Percentiles rank a stretch among this genome's conserved stretches.
Conservation (phyloP, 2,329 filamentous ascomycete genomes). For the Penicillium sp. region DNA sequence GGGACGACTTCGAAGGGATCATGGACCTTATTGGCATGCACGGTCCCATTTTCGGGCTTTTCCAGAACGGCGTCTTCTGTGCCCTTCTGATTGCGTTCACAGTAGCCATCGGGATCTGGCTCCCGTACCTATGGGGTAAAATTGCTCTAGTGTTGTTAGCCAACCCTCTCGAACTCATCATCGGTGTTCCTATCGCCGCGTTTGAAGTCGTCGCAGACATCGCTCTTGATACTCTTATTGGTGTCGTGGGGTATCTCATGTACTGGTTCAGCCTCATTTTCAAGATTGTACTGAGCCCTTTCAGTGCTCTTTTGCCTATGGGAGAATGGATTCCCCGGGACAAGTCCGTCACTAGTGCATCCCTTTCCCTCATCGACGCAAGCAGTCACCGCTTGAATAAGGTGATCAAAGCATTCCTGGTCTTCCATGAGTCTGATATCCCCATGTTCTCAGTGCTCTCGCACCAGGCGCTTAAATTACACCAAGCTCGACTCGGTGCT, state of each 20-base stretch:
- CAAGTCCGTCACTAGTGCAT: slow-evolving; percentile 34
- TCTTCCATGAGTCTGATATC: slow-evolving; percentile 51
- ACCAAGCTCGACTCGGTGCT: slow-evolving; percentile 48
- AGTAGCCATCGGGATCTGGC: slow-evolving; percentile 73
- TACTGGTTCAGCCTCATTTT: slow-evolving; percentile 33
- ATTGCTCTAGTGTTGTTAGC: slow-evolving; percentile 69
- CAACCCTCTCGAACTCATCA: slow-evolving; percentile 59
- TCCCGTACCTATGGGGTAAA: slow-evolving; percentile 87
- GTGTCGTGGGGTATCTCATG: slow-evolving; percentile 49
- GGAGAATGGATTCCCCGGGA: slow-evolving; percentile 30
- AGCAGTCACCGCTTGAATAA: slow-evolving; percentile 35
- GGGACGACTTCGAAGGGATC: slow-evolving; percentile 90
- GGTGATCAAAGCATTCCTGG: slow-evolving; percentile 33
- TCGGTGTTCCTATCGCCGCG: slow-evolving; percentile 63
- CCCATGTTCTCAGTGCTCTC: slow-evolving; percentile 69
- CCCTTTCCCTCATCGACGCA: slow-evolving; percentile 36
- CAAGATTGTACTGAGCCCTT: slow-evolving; percentile 28
- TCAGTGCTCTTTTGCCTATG: slow-evolving; percentile 29
- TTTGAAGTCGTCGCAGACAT: slow-evolving; percentile 68
- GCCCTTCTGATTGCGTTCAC: slow-evolving; percentile 80
- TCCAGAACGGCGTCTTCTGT: slow-evolving; percentile 94
- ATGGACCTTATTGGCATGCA: slow-evolving; percentile 95
- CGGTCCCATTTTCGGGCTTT: slow-evolving; percentile 75
- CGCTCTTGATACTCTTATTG: slow-evolving; percentile 64
- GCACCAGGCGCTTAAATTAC: slow-evolving; percentile 57